Conservation (phyloP, 2,329 filamentous ascomycete genomes). For the Sclerotinia subarctica region DNA sequence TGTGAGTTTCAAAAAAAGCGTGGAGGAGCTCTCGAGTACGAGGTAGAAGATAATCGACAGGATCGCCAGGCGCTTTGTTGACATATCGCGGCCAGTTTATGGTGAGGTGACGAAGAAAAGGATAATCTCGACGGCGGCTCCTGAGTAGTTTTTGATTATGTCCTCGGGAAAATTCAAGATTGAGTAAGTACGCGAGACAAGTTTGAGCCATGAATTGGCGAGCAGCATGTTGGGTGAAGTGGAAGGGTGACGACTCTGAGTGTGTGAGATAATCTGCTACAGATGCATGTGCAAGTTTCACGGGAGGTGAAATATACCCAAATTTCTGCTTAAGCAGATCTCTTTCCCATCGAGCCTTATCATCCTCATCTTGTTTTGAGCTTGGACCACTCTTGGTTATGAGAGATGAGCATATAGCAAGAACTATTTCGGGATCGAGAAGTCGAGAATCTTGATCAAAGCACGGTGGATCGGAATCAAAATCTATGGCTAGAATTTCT, state of each 20-base stretch:
- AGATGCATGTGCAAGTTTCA: conserved; percentile 30
- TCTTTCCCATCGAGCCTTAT: background rate
- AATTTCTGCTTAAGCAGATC: background rate
- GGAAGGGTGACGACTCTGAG: conserved; percentile 22
- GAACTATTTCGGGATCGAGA: conserved; percentile 37
- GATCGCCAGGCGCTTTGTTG: conserved; percentile 3
- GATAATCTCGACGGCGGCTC: conserved; percentile 19
- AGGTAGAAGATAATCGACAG: conserved; percentile 19
- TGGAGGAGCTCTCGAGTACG: conserved; percentile 23
- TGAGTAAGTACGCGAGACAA: conserved; percentile 28
- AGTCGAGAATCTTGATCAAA: conserved; percentile 40
- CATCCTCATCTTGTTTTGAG: background rate
- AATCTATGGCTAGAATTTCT: conserved; percentile 37
- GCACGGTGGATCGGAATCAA: conserved; percentile 23
- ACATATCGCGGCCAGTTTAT: conserved; percentile 22
- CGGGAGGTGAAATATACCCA: background rate
- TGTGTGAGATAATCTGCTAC: conserved; percentile 29
- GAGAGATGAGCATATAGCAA: conserved; percentile 27
- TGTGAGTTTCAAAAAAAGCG: conserved; percentile 26
- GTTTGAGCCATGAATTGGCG: conserved; percentile 25
- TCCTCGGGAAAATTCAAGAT: conserved; percentile 23
- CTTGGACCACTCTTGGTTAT: conserved; percentile 20
- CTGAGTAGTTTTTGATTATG: background rate
- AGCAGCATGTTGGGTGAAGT: conserved; percentile 23
- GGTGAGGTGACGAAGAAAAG: conserved; percentile 25